These are phyloP conservation scores for Lichtheimia ramosa DNA, from an alignment of 371 early-diverging fungal species.

Conservation along the genomic window DNA sequence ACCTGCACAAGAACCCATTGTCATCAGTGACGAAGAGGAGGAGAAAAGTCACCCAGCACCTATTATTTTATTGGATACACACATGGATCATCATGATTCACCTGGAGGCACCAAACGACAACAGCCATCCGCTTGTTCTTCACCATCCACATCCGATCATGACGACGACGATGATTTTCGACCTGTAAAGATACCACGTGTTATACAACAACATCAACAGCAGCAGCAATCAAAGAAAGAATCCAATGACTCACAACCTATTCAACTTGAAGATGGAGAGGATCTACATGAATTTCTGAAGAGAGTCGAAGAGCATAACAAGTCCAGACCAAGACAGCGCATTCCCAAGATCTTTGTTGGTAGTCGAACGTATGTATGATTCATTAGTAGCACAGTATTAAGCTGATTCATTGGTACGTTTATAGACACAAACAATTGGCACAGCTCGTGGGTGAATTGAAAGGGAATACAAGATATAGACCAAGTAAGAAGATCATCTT, in stretches of 20 bases:
- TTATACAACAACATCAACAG: neutral
- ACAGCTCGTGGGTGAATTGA: conserved; percentile 54
- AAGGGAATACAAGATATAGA: conserved; percentile 50
- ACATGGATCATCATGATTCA: too few species aligned
- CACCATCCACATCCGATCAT: too few species aligned
- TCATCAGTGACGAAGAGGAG: conserved; percentile 7
- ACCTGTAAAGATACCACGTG: conserved; percentile 7
- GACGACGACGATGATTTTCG: conserved; percentile 25
- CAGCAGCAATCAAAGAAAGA: neutral
- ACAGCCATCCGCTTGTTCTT: too few species aligned
- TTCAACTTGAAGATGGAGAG: conserved; percentile 5
- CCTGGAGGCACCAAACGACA: too few species aligned
- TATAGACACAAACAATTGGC: conserved; percentile 57
- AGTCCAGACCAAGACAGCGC: neutral
- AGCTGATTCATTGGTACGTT: neutral
- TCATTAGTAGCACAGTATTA: neutral
- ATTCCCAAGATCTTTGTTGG: conserved; percentile 52
- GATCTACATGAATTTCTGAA: neutral
- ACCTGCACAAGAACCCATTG: neutral
- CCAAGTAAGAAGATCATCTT: conserved; percentile 34
- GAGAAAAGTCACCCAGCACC: conserved; percentile 1
- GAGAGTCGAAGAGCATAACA: neutral
- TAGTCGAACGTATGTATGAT: conserved; percentile 52
- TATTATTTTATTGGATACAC: too few species aligned
- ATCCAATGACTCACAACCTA: neutral